Evolutionary conservation across 2,329 filamentous ascomycete species (phyloP).

Genomic region (Periglandula ipomoeae): DNA sequence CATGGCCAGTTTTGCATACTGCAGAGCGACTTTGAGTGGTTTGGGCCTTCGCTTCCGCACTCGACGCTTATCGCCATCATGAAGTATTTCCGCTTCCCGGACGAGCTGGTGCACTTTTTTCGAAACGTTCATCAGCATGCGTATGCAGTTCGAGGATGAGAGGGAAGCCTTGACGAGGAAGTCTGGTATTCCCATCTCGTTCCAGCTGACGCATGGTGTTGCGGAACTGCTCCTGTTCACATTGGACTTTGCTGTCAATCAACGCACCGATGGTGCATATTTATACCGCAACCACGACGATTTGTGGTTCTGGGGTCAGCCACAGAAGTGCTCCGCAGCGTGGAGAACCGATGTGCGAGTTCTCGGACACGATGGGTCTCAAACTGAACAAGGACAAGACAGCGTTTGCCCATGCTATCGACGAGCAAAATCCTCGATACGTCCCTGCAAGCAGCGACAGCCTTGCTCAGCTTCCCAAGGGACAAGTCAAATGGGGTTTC

Average conservation of each 20-base stretch:
- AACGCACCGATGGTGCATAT: not conserved
- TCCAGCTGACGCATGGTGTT: not conserved
- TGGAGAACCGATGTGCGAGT: not conserved
- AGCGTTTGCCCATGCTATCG: not conserved
- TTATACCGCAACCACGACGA: not conserved
- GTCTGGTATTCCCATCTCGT: not conserved
- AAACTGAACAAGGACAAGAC: not conserved
- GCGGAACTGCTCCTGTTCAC: not conserved
- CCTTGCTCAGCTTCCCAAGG: not conserved
- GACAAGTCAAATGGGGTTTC: not conserved
- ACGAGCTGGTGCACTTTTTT: not conserved
- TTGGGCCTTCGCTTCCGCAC: not conserved
- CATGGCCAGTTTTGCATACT: not conserved
- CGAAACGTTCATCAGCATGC: not conserved
- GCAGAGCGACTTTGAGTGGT: not conserved
- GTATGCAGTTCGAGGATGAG: not conserved
- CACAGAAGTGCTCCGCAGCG: not conserved
- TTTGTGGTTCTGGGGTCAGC: not conserved
- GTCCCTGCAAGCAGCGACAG: too few species aligned
- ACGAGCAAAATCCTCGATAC: not conserved
- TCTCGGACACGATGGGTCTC: not conserved
- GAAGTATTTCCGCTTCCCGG: not conserved
- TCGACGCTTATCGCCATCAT: not conserved
- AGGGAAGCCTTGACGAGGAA: not conserved
- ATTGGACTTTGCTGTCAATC: not conserved